phyloP scores from a whole-genome alignment of 2,329 filamentous ascomycete genomes.

The Neonectria magnoliae region DNA sequence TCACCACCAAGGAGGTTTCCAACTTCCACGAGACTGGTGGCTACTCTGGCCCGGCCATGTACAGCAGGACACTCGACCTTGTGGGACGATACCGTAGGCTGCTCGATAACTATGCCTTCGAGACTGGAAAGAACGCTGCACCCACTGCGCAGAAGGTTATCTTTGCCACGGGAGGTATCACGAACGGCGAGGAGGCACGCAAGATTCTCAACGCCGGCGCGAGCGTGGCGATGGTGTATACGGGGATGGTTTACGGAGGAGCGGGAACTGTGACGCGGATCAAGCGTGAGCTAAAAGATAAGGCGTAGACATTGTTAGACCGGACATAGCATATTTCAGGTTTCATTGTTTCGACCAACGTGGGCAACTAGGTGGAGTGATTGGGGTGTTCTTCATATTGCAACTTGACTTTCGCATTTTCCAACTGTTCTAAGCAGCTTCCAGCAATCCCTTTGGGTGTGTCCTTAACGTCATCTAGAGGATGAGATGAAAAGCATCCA shows the following conservation, averaged over 20 bases:
- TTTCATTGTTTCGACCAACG: conserved; percentile 15
- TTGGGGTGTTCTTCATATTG: not conserved
- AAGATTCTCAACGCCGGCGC: conserved; percentile 88
- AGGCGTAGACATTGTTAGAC: conserved; percentile 41
- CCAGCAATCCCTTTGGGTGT: not conserved
- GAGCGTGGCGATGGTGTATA: conserved; percentile 92
- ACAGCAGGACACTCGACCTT: conserved; percentile 79
- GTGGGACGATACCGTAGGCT: conserved; percentile 81
- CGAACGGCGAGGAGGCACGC: conserved; percentile 84
- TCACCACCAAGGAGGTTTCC: conserved; percentile 73
- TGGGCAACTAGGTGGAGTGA: not conserved
- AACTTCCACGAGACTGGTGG: conserved; percentile 83
- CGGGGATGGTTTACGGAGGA: conserved; percentile 73
- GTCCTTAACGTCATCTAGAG: not conserved
- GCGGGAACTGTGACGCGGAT: conserved; percentile 72
- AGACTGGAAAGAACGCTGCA: conserved; percentile 44
- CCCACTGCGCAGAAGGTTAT: conserved; percentile 75
- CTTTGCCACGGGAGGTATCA: conserved; percentile 94
- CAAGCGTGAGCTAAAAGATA: conserved; percentile 68
- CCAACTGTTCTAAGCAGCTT: not conserved
- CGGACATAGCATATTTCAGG: conserved; percentile 13
- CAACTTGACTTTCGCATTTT: not conserved
- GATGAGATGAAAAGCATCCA: not conserved
- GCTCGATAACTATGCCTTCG: conserved; percentile 62
- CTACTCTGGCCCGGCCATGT: conserved; percentile 91